Evolutionary conservation across 805 yeast species (phyloP), one percentile per base, ranked within the genome.

Genomic region (Saccharomycopsis babjevae): DNA sequence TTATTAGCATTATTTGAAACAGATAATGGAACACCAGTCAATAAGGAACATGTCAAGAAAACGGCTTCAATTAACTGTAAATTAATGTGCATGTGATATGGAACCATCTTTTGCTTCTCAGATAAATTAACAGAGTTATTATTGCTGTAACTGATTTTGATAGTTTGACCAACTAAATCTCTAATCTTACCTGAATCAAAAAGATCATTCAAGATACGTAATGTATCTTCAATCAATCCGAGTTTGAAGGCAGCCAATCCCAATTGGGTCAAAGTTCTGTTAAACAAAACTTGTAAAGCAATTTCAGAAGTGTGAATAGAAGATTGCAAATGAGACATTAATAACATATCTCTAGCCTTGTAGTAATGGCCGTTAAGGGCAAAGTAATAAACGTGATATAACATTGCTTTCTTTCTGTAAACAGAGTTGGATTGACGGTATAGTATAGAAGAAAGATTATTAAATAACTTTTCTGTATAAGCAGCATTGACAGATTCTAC

Each of bases 31-130:
- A 94, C 85, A 78, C 96, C 99, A 67, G 89, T 83, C 71, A 94
- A 81, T 74, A 94, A 78, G 36, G 96, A 89, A 62, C 89, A 80
- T 13, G 98, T 94, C 79, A 91, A 83, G 80, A 87, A 93, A 56
- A 89, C 96, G 72, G 96, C 88, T 76, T 94, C 99, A 66, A 94
- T 81, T 69, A 94, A 83, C 78, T 96, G 98, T 68, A 93, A 79
- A 76, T 94, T 94, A 74, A 94, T 93, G 76, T 94, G 99, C 88
- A 90, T 91, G 77, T 94, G 99, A 86, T 88, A 94, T 62, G 99
- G 99, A 72, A 94, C 79, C 72, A 91, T 82, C 72, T 92, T 85
- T 75, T 86, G 93, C 69, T 79, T 83, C 70, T 88, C 96, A 64
- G 80, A 82, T 55, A 79, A 74, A 40, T 64, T 66, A 20, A 68